Percentiles rank a stretch among this genome's conserved stretches.
phyloP scores from a whole-genome alignment of 2,329 filamentous ascomycete species.

The Arthroderma sp. region DNA sequence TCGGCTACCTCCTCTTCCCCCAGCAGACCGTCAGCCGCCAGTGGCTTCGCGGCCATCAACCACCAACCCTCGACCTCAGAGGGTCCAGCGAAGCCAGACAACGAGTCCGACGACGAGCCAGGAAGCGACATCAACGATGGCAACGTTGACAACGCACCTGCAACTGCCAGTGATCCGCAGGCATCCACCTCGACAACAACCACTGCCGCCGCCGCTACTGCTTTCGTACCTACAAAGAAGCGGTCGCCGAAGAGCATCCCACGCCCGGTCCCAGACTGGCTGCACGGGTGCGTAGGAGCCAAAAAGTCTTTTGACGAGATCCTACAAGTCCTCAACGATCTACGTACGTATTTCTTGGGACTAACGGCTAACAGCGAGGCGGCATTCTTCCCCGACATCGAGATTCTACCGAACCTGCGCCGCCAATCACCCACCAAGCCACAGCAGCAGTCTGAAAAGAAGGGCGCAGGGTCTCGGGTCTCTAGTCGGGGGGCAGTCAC shows the following conservation, averaged over 20 bases:
- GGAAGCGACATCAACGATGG: not conserved
- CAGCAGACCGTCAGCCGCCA: not conserved
- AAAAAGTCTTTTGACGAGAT: constrained; percentile 24
- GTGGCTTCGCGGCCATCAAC: not conserved
- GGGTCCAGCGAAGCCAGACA: not conserved
- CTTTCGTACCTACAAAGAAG: constrained; percentile 11
- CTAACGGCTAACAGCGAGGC: constrained; percentile 11
- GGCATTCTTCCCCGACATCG: constrained; percentile 29
- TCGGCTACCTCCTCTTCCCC: not conserved
- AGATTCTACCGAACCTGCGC: constrained; percentile 28
- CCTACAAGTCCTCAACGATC: constrained; percentile 18
- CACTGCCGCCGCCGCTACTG: not conserved
- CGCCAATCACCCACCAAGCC: constrained; percentile 6
- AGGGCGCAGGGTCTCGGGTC: not conserved
- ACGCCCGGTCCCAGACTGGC: constrained; percentile 26
- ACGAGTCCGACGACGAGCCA: not conserved
- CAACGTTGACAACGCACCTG: not conserved
- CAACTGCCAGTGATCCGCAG: not conserved
- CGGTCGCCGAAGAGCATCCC: constrained; percentile 19
- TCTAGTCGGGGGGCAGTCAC: constrained; percentile 1
- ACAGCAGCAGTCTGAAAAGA: not conserved
- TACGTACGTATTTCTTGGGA: constrained; percentile 18
- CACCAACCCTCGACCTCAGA: not conserved
- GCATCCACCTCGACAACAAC: not conserved
- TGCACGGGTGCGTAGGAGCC: constrained; percentile 18